A percentile compares a stretch with the other conserved stretches of the same genome.
Evolutionary conservation across 2,329 filamentous ascomycete genomes (phyloP).

Genomic region (Penicillium aurantiogriseum): DNA sequence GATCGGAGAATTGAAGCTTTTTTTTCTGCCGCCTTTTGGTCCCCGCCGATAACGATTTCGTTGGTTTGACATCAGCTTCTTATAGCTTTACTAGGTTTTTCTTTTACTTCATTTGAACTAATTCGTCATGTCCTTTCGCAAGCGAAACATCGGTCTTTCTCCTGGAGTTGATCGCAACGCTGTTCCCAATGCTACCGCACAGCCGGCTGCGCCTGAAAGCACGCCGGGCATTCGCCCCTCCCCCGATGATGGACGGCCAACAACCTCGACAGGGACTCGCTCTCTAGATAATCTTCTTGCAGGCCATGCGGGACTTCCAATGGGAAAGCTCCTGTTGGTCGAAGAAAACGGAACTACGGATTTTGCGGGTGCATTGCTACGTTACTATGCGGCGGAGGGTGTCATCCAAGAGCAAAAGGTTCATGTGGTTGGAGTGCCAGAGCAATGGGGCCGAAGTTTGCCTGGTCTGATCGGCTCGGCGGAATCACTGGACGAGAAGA

Average conservation of each 20-base stretch:
- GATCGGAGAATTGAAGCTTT: conserved; percentile 28
- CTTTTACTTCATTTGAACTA: neutral
- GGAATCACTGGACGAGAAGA: conserved; percentile 46
- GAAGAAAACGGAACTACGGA: conserved; percentile 93
- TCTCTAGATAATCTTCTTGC: conserved; percentile 83
- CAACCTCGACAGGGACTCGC: conserved; percentile 85
- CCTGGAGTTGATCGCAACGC: conserved; percentile 38
- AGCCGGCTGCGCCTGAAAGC: conserved; percentile 31
- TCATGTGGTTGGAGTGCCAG: conserved; percentile 76
- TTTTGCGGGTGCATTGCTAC: conserved; percentile 78
- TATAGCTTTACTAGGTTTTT: neutral
- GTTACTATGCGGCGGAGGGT: conserved; percentile 91
- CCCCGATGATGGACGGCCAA: conserved; percentile 79
- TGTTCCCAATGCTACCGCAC: conserved; percentile 26
- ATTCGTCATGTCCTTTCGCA: conserved; percentile 63
- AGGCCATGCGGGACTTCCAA: conserved; percentile 77
- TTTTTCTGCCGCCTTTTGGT: conserved; percentile 29
- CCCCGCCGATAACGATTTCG: conserved; percentile 26
- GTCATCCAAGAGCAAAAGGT: conserved; percentile 86
- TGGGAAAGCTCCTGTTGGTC: conserved; percentile 77
- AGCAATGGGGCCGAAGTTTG: conserved; percentile 78
- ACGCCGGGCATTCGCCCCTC: conserved; percentile 71
- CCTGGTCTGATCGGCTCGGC: conserved; percentile 65
- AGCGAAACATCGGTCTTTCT: conserved; percentile 61
- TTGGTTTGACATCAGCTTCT: conserved; percentile 6